Conservation (phyloP, 169 alveolate genomes). For the Babesia bovis region DNA sequence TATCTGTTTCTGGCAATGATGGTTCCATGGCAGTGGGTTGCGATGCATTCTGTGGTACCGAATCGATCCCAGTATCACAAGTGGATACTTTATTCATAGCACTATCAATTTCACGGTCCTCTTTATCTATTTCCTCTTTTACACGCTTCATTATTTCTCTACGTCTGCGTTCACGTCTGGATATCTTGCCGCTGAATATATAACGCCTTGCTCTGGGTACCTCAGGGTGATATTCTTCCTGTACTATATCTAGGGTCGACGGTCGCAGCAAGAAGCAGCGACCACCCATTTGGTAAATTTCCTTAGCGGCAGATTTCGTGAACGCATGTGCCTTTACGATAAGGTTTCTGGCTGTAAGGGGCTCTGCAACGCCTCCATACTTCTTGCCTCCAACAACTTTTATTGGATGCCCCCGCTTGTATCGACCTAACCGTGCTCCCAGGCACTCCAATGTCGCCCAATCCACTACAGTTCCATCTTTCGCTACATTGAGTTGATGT, state of each 20-base stretch:
- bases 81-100: too few relatives aligned
- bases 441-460: slow-evolving; percentile 74
- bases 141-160: slow-evolving; percentile 39
- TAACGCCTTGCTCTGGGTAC: slow-evolving; percentile 72
- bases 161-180: slow-evolving; percentile 66
- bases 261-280: slow-evolving; percentile 72
- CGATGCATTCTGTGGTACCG: too few relatives aligned
- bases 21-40: too few relatives aligned
- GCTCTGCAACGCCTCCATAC: slow-evolving; percentile 35
- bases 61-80: too few relatives aligned
- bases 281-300: slow-evolving; percentile 74
- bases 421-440: slow-evolving; percentile 74
- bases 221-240: slow-evolving; percentile 73
- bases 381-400: slow-evolving; percentile 68
- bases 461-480: slow-evolving; percentile 69
- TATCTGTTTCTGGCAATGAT: too few relatives aligned
- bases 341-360: slow-evolving; percentile 66
- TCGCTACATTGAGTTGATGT: slow-evolving; percentile 66
- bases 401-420: slow-evolving; percentile 73
- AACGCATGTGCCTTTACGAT: slow-evolving; percentile 78
- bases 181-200: slow-evolving; percentile 75
- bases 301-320: slow-evolving; percentile 75
- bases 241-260: slow-evolving; percentile 74
- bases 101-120: neutral
- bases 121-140: slow-evolving; percentile 19